These are phyloP conservation scores for Xylona heveae DNA, from an alignment of 495 filamentous ascomycete species.

Conservation along the genomic window DNA sequence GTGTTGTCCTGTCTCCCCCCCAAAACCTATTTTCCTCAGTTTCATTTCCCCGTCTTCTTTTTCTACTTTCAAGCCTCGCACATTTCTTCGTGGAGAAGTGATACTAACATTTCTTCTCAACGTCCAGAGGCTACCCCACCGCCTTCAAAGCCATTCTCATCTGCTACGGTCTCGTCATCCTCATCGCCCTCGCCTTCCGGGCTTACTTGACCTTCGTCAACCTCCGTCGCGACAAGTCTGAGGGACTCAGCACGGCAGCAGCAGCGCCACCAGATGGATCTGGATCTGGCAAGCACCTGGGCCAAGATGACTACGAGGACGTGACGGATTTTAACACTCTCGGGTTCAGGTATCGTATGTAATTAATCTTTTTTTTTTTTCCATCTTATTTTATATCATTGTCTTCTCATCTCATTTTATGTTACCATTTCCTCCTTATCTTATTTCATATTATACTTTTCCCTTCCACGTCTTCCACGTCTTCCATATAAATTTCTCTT, in stretches of 20 bases:
- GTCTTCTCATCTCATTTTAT: too few species aligned
- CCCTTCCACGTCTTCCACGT: too few species aligned
- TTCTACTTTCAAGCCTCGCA: too few species aligned
- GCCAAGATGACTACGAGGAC: not conserved
- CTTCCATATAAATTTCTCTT: too few species aligned
- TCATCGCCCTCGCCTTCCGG: not conserved
- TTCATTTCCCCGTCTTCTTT: too few species aligned
- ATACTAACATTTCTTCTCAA: too few species aligned
- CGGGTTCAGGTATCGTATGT: not conserved
- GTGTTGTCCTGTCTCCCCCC: too few species aligned
- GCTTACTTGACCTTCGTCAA: not conserved
- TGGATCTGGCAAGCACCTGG: not conserved
- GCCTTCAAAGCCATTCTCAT: not conserved
- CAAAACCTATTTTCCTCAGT: too few species aligned
- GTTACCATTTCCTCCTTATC: too few species aligned
- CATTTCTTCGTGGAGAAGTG: too few species aligned
- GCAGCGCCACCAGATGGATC: not conserved
- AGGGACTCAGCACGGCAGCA: not conserved
- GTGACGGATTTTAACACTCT: not conserved
- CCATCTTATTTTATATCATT: too few species aligned
- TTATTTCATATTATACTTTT: too few species aligned
- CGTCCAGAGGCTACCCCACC: not conserved
- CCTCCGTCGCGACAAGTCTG: not conserved
- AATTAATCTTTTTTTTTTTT: not conserved
- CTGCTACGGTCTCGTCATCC: not conserved